These are phyloP conservation scores for Cucurbita ficifolia DNA, from an alignment of 306 rosid species.

Conservation along the genomic window DNA sequence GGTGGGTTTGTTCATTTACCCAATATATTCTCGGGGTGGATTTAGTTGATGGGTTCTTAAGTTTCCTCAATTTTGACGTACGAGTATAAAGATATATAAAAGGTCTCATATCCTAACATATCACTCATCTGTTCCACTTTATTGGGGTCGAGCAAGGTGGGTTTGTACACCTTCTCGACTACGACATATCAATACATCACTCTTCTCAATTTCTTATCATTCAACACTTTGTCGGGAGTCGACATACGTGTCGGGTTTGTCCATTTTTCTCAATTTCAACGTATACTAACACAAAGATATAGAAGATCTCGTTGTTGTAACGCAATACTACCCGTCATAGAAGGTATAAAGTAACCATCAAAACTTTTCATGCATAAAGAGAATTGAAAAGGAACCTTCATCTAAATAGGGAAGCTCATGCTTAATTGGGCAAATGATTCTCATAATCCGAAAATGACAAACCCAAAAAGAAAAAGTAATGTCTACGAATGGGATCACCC, in stretches of 20 bases:
- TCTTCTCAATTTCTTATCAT: background rate
- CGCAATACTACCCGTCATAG: background rate
- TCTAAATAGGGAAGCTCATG: background rate
- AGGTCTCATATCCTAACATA: background rate
- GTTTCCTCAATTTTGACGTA: background rate
- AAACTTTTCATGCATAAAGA: background rate
- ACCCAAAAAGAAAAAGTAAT: background rate
- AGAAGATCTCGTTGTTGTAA: background rate
- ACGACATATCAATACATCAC: background rate
- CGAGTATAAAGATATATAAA: background rate
- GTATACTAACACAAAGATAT: background rate
- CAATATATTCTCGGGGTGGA: background rate
- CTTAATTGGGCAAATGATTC: background rate
- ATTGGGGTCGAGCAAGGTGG: too few species aligned
- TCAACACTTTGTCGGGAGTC: background rate
- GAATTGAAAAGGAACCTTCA: background rate
- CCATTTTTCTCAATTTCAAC: background rate
- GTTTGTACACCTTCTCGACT: background rate
- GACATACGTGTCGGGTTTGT: background rate
- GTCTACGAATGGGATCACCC: conserved; percentile 1
- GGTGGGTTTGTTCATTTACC: background rate
- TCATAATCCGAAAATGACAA: background rate
- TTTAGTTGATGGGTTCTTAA: too few species aligned
- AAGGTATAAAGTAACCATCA: background rate
- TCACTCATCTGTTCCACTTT: background rate